A percentile compares a stretch with the other conserved stretches of the same genome.
These are phyloP conservation scores for Lipomyces sp. DNA, from an alignment of 805 yeast species.

Conservation along the genomic window DNA sequence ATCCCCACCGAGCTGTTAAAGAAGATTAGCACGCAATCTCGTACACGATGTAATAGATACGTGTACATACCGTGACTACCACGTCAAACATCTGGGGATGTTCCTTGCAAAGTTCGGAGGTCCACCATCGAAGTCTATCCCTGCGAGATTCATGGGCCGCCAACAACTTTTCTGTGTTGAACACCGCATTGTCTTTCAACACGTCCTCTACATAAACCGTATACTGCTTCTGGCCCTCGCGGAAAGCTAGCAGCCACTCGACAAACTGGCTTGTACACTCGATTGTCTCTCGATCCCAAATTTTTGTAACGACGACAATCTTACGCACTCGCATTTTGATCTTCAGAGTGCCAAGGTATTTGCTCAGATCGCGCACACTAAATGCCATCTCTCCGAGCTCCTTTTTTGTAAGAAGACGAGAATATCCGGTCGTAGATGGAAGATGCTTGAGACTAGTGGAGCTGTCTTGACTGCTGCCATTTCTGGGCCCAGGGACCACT, in stretches of 20 bases:
- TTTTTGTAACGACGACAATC: slow-evolving; percentile 80
- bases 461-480: neutral
- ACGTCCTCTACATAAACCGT: slow-evolving; percentile 71
- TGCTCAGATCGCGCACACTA: slow-evolving; percentile 35
- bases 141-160: slow-evolving; percentile 46
- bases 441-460: neutral
- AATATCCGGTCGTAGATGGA: slow-evolving; percentile 8
- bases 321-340: slow-evolving; percentile 64
- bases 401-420: slow-evolving; percentile 31
- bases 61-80: slow-evolving; percentile 54
- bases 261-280: slow-evolving; percentile 73
- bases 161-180: slow-evolving; percentile 53
- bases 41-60: neutral
- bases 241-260: slow-evolving; percentile 59
- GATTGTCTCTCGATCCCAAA: slow-evolving; percentile 73
- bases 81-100: slow-evolving; percentile 53
- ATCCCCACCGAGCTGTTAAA: slow-evolving; percentile 75
- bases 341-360: slow-evolving; percentile 32
- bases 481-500: neutral
- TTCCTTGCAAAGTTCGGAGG: slow-evolving; percentile 39
- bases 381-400: slow-evolving; percentile 35
- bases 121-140: slow-evolving; percentile 39
- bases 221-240: slow-evolving; percentile 36
- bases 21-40: neutral
- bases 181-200: slow-evolving; percentile 57